phyloP scores from a whole-genome alignment of 768 basidiomycete genomes.

The Rhizopogon roseolus region DNA sequence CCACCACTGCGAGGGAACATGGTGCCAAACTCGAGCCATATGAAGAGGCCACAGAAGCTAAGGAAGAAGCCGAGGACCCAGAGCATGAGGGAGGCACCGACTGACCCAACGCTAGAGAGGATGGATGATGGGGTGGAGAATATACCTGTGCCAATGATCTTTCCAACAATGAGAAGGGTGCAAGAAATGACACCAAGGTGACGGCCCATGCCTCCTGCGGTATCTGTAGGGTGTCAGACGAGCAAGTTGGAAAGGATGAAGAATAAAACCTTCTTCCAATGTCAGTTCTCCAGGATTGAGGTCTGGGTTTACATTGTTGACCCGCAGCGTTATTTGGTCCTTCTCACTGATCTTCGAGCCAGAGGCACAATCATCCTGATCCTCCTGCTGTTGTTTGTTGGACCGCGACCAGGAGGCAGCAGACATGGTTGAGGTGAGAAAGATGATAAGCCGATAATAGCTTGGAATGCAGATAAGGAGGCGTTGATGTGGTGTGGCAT shows the following conservation, averaged over 20 bases:
- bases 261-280: conserved; percentile 42
- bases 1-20: conserved; percentile 62
- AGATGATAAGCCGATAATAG: too few relatives aligned
- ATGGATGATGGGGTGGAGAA: conserved; percentile 61
- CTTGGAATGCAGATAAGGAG: not conserved
- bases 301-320: conserved; percentile 12
- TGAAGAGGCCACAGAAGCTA: conserved; percentile 55
- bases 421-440: conserved; percentile 5
- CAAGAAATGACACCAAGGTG: conserved; percentile 54
- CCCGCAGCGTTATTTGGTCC: not conserved
- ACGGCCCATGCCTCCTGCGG: conserved; percentile 53
- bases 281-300: conserved; percentile 40
- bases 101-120: conserved; percentile 48
- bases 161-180: conserved; percentile 52
- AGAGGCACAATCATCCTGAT: not conserved
- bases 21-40: conserved; percentile 61
- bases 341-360: not conserved
- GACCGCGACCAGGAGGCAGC: conserved; percentile 1
- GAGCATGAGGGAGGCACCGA: conserved; percentile 58
- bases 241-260: not conserved
- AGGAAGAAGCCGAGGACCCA: conserved; percentile 60
- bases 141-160: conserved; percentile 62
- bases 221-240: conserved; percentile 25
- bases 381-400: not conserved
- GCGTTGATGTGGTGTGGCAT: not conserved